Conservation (phyloP, 2,329 filamentous ascomycete species). For the Lasiodiplodia theobromae region DNA sequence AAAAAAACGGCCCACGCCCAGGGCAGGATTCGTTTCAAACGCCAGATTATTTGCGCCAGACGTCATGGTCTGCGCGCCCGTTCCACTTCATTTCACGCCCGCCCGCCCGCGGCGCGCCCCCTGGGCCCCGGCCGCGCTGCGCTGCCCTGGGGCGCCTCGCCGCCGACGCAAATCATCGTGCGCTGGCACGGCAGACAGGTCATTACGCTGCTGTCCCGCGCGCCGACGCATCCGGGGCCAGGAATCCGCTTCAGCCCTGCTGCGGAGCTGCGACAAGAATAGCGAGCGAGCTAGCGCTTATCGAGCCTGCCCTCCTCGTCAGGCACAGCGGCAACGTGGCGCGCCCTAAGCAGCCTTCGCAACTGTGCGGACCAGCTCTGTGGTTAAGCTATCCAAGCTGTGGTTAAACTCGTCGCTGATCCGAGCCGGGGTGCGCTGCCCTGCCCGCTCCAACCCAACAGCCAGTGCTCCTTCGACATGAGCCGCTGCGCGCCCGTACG, state of each 20-base stretch:
- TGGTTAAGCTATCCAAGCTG: constrained; percentile 13
- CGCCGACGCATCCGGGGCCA: constrained; percentile 20
- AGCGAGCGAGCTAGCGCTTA: constrained; percentile 22
- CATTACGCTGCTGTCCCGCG: not conserved
- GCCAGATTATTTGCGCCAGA: constrained; percentile 5
- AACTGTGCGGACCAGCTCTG: constrained; percentile 16
- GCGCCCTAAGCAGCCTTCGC: constrained; percentile 25
- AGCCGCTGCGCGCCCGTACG: not conserved
- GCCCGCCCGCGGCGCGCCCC: not conserved
- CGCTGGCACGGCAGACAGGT: constrained; percentile 16
- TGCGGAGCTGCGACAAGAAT: constrained; percentile 26
- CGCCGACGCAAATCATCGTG: constrained; percentile 13
- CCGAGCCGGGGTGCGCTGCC: constrained; percentile 7
- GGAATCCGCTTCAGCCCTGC: constrained; percentile 23
- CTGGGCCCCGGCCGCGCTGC: not conserved
- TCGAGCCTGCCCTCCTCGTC: constrained; percentile 23
- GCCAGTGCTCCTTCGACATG: constrained; percentile 1
- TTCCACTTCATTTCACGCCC: constrained; percentile 23
- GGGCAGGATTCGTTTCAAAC: constrained; percentile 20
- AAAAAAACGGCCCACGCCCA: constrained; percentile 6
- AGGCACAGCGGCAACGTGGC: constrained; percentile 26
- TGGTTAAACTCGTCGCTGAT: constrained; percentile 5
- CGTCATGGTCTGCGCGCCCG: constrained; percentile 16
- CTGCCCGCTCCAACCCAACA: not conserved
- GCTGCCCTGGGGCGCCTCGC: constrained; percentile 3